Conservation (phyloP, 2,329 filamentous ascomycete genomes). For the Bisporella sp. region DNA sequence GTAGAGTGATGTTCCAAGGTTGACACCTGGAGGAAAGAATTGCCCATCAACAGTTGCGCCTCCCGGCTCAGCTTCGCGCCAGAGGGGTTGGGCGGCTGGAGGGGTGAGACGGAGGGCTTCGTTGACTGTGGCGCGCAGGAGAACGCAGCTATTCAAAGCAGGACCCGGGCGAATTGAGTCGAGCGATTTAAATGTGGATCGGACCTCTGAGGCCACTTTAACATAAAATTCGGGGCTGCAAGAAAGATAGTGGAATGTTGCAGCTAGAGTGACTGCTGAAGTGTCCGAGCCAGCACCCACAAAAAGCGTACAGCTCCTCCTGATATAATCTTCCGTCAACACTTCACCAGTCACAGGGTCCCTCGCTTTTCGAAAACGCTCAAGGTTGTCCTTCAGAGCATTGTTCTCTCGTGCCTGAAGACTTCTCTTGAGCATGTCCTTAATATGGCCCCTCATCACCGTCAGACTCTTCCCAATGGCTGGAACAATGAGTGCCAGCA, state of each 20-base stretch:
- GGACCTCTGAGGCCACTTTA: slow-evolving; percentile 23
- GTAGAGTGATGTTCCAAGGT: no score
- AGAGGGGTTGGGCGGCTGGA: slow-evolving; percentile 19
- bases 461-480: neutral
- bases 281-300: slow-evolving; percentile 30
- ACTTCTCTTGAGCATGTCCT: slow-evolving; percentile 34
- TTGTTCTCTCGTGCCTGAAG: no score
- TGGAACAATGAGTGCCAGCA: neutral
- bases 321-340: slow-evolving; percentile 29
- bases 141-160: slow-evolving; percentile 28
- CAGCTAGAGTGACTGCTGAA: slow-evolving; percentile 31
- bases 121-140: slow-evolving; percentile 37
- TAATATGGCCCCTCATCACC: neutral
- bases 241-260: slow-evolving; percentile 32
- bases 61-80: slow-evolving; percentile 10
- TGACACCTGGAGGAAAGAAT: no score
- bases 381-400: no score
- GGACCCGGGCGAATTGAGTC: slow-evolving; percentile 28
- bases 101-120: slow-evolving; percentile 23
- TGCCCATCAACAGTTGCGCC: no score
- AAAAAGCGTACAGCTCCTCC: slow-evolving; percentile 13
- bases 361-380: neutral
- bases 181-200: slow-evolving; percentile 13
- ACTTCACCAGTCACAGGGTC: neutral
- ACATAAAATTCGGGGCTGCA: slow-evolving; percentile 25